Evolutionary conservation across 208 protist genomes (phyloP).

Genomic region (Zelonia costaricensis): DNA sequence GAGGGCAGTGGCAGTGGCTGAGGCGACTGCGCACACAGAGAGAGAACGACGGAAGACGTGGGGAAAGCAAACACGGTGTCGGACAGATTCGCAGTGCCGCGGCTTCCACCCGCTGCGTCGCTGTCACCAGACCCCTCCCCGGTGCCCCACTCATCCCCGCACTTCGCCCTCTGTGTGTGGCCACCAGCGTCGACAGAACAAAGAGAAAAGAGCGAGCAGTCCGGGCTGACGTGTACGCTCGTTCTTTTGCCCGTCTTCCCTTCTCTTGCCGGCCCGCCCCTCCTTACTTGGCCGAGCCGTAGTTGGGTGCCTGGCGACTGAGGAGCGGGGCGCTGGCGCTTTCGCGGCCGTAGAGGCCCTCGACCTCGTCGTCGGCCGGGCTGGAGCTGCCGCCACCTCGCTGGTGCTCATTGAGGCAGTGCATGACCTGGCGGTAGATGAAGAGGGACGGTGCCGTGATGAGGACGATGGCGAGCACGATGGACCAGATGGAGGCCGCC

Average conservation of each 20-base stretch:
- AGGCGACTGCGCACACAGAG: no score
- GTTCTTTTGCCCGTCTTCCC: neutral
- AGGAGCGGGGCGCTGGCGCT: conserved; percentile 23
- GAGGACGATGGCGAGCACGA: conserved; percentile 38
- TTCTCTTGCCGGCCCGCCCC: neutral
- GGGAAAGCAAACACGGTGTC: no score
- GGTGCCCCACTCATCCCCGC: no score
- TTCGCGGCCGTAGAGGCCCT: neutral
- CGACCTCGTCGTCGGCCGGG: neutral
- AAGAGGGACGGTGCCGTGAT: conserved; percentile 30
- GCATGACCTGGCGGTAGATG: conserved; percentile 27
- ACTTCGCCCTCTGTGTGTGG: no score
- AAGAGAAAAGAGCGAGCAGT: no score
- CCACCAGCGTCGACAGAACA: no score
- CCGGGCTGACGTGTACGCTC: no score
- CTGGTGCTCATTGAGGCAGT: conserved; percentile 17
- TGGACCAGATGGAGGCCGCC: conserved; percentile 70
- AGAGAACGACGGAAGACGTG: no score
- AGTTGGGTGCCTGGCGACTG: conserved; percentile 18
- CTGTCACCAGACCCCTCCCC: no score
- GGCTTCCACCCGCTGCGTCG: no score
- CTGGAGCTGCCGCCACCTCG: conserved; percentile 3
- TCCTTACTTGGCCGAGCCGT: conserved; percentile 14
- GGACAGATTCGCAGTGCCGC: no score
- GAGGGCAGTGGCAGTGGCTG: no score